These are phyloP conservation scores for Gamarada debralockiae DNA, from an alignment of 495 filamentous ascomycete species.

Conservation along the genomic window DNA sequence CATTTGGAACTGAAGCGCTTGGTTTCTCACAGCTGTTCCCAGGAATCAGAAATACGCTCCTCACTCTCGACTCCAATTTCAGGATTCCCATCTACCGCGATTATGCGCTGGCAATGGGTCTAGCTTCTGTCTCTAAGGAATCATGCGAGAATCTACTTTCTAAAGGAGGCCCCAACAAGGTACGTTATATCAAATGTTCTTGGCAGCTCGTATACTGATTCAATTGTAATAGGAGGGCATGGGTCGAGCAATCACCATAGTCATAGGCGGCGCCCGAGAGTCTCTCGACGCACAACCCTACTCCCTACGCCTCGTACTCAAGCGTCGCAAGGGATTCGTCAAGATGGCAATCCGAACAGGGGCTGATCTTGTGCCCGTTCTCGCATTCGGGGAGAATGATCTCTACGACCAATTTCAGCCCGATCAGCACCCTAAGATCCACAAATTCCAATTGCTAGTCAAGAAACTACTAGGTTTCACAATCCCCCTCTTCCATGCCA, in stretches of 20 bases:
- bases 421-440: constrained; percentile 64
- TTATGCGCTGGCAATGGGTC: constrained; percentile 79
- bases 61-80: constrained; percentile 94
- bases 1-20: constrained; percentile 86
- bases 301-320: constrained; percentile 69
- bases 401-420: constrained; percentile 84
- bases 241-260: constrained; percentile 94
- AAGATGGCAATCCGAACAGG: constrained; percentile 88
- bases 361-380: constrained; percentile 86
- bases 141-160: constrained; percentile 83
- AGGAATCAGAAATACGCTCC: constrained; percentile 88
- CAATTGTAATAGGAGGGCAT: constrained; percentile 57
- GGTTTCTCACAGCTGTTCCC: constrained; percentile 90
- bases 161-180: constrained; percentile 68
- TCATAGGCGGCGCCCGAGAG: constrained; percentile 88
- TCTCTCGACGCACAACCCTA: constrained; percentile 81
- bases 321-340: constrained; percentile 84
- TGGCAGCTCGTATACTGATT: background rate
- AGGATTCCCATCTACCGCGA: constrained; percentile 91
- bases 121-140: constrained; percentile 85
- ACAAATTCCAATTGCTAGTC: constrained; percentile 71
- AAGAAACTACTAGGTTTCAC: constrained; percentile 91
- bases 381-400: constrained; percentile 94
- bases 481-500: constrained; percentile 81
- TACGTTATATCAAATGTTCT: constrained; percentile 1